A percentile compares a stretch with the other conserved stretches of the same genome.
Evolutionary conservation across 2,329 filamentous ascomycete genomes (phyloP).

Genomic region (Calcarisporium arbuscula): DNA sequence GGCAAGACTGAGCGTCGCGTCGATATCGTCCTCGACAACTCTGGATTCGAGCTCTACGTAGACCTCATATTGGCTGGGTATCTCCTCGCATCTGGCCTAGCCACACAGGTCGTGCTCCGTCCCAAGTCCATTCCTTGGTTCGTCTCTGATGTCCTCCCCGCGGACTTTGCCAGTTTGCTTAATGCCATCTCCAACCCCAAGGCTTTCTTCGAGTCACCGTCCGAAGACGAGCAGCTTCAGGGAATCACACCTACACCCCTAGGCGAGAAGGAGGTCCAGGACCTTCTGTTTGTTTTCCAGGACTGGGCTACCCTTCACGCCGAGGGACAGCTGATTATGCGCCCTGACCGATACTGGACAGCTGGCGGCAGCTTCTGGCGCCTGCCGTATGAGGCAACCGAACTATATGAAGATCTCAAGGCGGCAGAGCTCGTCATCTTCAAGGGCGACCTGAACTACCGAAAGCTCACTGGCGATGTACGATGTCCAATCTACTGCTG

Average conservation of each 20-base stretch:
- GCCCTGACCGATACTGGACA: slow-evolving; percentile 90
- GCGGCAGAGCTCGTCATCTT: slow-evolving; percentile 84
- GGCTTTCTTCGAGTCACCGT: slow-evolving; percentile 68
- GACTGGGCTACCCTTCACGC: slow-evolving; percentile 76
- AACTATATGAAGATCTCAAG: slow-evolving; percentile 71
- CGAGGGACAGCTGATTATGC: slow-evolving; percentile 75
- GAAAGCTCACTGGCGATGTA: slow-evolving; percentile 86
- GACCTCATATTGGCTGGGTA: slow-evolving; percentile 91
- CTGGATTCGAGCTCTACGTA: slow-evolving; percentile 94
- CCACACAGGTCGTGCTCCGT: slow-evolving; percentile 80
- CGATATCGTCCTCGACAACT: slow-evolving; percentile 94
- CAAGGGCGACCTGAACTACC: slow-evolving; percentile 96
- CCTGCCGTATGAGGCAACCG: slow-evolving; percentile 61
- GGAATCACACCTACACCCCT: slow-evolving; percentile 56
- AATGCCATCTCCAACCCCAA: slow-evolving; percentile 72
- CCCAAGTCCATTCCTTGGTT: slow-evolving; percentile 98
- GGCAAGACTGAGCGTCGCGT: slow-evolving; percentile 67
- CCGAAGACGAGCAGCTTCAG: slow-evolving; percentile 57
- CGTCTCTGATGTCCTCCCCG: slow-evolving; percentile 86
- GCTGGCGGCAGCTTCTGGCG: slow-evolving; percentile 83
- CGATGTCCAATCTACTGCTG: slow-evolving; percentile 22
- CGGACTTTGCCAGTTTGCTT: slow-evolving; percentile 78
- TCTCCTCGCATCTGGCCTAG: slow-evolving; percentile 74
- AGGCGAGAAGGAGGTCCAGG: slow-evolving; percentile 57
- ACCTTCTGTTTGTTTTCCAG: slow-evolving; percentile 71